Percentiles rank a stretch among this genome's conserved stretches.
Conservation (phyloP, 257 asterid species). For the Solanum paucissectum region DNA sequence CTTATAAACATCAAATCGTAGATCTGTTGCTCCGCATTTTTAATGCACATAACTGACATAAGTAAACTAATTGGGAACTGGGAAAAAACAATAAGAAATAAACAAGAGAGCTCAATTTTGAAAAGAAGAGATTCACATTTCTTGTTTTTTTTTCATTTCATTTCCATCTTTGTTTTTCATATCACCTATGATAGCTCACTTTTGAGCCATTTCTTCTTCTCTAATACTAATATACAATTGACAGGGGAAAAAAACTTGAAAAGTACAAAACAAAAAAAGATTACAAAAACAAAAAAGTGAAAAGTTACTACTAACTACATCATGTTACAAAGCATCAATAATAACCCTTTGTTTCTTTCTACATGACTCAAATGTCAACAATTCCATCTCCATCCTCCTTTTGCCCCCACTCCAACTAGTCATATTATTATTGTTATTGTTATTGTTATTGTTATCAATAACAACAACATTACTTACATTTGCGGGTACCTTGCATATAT, state of each 20-base stretch:
- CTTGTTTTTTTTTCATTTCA: background rate
- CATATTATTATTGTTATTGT: slow-evolving; percentile 9
- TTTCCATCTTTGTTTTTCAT: background rate
- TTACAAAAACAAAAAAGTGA: background rate
- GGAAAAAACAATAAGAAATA: background rate
- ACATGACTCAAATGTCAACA: slow-evolving; percentile 33
- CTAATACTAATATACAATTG: slow-evolving; percentile 4
- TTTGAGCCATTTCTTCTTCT: slow-evolving; percentile 1
- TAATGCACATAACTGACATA: background rate
- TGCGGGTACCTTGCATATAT: slow-evolving; percentile 34
- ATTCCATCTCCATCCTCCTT: slow-evolving; percentile 51
- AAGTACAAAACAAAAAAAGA: background rate
- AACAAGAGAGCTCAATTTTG: background rate
- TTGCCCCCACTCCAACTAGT: slow-evolving; percentile 28
- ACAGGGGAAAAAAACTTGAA: background rate
- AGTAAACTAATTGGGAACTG: background rate
- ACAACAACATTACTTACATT: slow-evolving; percentile 2
- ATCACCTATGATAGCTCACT: background rate
- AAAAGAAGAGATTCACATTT: background rate
- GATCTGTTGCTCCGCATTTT: background rate
- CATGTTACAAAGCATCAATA: slow-evolving; percentile 55
- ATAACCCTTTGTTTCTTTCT: slow-evolving; percentile 58
- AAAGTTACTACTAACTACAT: background rate
- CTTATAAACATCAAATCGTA: background rate
- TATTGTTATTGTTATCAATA: background rate